Base-by-base conservation (phyloP, 176 grass and related monocot genomes). In the Eragrostis nindensis region DNA sequence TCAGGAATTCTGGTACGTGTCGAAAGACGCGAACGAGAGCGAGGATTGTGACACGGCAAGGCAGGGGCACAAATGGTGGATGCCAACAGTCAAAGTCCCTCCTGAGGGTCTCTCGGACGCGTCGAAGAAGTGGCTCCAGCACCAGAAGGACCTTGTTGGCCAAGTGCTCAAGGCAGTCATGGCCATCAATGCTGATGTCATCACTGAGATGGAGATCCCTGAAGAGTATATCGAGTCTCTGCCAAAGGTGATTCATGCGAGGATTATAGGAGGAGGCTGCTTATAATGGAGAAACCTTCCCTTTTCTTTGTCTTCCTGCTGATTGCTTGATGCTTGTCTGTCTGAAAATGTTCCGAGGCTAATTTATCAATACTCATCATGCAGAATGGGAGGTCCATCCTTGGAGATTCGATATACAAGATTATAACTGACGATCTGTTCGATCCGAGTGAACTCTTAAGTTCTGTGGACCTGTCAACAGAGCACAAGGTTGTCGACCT, bases 121-220 rank as follows among this genome's bases (percentile, higher is more conserved):
- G 21, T 92, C 90, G 2, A 88, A 52, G 48, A 92, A 78, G 60
- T 89, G 87, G 84, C 49, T 96, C 52, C 90, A 88, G 57, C 82
- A 90, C 78, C 90, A 90, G 65, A 92, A 90, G 62, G 93, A 96
- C 7, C 87, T 92, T 38, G 90, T 92, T 1, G 91, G 86, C 74
- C 93, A 96, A 52, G 93, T 92, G 61, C 90, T 86, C 26, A 96
- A 96, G 85, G 93, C 90, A 75, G 90, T 71, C 69, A 96, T 96
- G 93, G 82, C 90, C 27, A 96, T 96, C 50, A 96, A 96, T 66
- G 93, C 85, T 12, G 79, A 92, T 61, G 79, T 87, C 41, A 83
- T 96, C 48, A 50, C 68, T 11, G 80, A 90, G 79, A 96, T 96
- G 93, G 90, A 92, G 55, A 83, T 88, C 71, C 93, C 93, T 8